Base-by-base conservation (phyloP, 140 eudicot genomes). In the Senecio squalidus region DNA sequence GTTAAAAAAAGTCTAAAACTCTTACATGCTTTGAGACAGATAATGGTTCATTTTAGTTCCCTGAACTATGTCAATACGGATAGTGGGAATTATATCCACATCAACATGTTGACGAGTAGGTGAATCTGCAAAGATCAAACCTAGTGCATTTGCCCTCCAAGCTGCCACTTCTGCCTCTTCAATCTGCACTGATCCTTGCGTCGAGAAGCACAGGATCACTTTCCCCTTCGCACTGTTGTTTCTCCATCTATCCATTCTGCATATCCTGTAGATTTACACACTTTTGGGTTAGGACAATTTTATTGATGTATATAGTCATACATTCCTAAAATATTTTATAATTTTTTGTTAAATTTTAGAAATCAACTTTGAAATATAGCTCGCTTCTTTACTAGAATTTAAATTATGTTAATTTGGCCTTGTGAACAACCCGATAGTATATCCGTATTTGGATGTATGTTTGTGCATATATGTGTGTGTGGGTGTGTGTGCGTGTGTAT, bases 151-250 rank as follows among this genome's bases (percentile, higher is more conserved):
- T 26, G 85, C 78, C 30, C 5, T 47, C 40, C 64, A 38, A 2
- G 74, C 79, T 48, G 81, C 89, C 11, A 6, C 61, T 73, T 74
- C 85, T 10, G 93, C 93, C 18, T 80, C 82, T 46, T 55, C 78
- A 43, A 76, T 67, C 26, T 4, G 14, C 43, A 74, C 80, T 1
- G 50, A 11, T 49, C 89, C 95, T 53, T 46, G 59, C 0, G 69
- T 77, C 4, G 93, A 77, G 75, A 83, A 77, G 72, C 93, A 86
- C 53, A 86, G 16, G 58, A 86, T 67, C 43, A 86, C 80, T 51
- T 50, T 62, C n/a, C 95, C 86, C 0, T n/a, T 33, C 14, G 82
- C 83, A 27, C 77, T 50, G 18, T 9, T 68, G 21, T 68, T 59
- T 10, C 38, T 80, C 89, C 82, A 80, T 4, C 60, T 75, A n/a